Conservation (phyloP, 2,329 filamentous ascomycete genomes). For the Thielaviopsis ethacetica region DNA sequence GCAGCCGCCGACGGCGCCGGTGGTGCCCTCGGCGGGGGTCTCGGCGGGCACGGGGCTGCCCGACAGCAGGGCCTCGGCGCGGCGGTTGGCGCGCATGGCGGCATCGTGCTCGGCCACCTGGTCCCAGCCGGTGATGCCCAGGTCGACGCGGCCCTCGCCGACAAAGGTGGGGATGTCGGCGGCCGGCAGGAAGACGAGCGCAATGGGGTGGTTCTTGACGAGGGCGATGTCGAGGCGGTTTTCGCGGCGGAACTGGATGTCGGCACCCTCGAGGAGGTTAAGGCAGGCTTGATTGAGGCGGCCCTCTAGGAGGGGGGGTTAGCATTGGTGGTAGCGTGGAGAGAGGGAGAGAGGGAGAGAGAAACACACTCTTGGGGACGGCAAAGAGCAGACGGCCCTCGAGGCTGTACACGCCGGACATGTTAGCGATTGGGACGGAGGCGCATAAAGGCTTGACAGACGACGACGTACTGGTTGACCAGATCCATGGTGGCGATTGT, state of each 20-base stretch:
- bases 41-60: conserved; percentile 13
- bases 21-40: conserved; percentile 20
- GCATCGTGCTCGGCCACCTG: conserved; percentile 85
- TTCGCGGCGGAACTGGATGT: conserved; percentile 93
- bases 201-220: conserved; percentile 90
- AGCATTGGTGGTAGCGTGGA: too few species aligned
- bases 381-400: conserved; percentile 90
- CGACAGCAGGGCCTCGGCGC: conserved; percentile 29
- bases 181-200: conserved; percentile 89
- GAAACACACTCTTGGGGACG: conserved; percentile 82
- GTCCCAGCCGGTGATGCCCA: conserved; percentile 89
- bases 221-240: conserved; percentile 92
- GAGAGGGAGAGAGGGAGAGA: not conserved
- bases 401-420: conserved; percentile 37
- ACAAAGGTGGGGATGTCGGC: conserved; percentile 97
- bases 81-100: conserved; percentile 32
- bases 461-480: conserved; percentile 37
- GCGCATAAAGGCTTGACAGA: too few species aligned
- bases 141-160: conserved; percentile 79
- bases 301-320: conserved; percentile 48
- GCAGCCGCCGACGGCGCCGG: conserved; percentile 40
- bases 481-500: conserved; percentile 33
- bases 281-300: conserved; percentile 76
- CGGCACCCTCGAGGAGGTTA: conserved; percentile 80
- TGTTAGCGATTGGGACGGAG: not conserved